Evolutionary conservation across 169 alveolate species (phyloP), one percentile per base, ranked within the genome.

Genomic region (Eimeria necatrix): DNA sequence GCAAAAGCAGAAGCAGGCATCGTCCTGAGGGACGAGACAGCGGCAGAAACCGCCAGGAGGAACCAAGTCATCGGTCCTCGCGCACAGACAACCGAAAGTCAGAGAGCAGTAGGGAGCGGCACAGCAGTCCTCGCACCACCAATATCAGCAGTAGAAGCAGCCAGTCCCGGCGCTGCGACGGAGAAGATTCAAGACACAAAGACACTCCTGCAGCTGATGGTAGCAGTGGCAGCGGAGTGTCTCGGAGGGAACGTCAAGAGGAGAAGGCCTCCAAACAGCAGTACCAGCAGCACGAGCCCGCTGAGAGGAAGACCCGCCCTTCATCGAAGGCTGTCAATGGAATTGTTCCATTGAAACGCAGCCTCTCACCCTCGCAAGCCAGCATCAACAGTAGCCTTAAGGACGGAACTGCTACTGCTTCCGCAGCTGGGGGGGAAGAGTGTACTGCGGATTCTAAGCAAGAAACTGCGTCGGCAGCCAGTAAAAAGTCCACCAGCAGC

Each of bases 1-100:
- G 93, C 93, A 86, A 68, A 52, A 87, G 93, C 41, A 71, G 83
- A 49, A 71, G 83, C 85, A 74, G 61, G 59, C 85, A 74, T 48
- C 85, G 85, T 74, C 85, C 61, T 74, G 85, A 74, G 61, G 85
- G 49, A 4, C n/a, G 8, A 20, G 64, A 64, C 86, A 71, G 87
- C 71, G 18, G 60, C 87, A 16, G 74, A 26, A 41, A 46, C 5
- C 60, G 84, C 4, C 84, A 64, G 26, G 84, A 68, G n/a, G 93
- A 87, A 4, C 24, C 71, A 14, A 49, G 18, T 10, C 20, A 70
- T 8, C 70, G 68, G 24, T 52, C 71, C 22, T 61, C 93, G 70
- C 85, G 86, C 70, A 32, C 93, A 7, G 93, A 88, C 60, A 7
- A 56, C 49, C 86, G 74, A 26, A 9, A 59, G 24, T 2, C 9